These are phyloP conservation scores for Pseudocercospora musae DNA, from an alignment of 2,329 filamentous ascomycete species.

Conservation along the genomic window DNA sequence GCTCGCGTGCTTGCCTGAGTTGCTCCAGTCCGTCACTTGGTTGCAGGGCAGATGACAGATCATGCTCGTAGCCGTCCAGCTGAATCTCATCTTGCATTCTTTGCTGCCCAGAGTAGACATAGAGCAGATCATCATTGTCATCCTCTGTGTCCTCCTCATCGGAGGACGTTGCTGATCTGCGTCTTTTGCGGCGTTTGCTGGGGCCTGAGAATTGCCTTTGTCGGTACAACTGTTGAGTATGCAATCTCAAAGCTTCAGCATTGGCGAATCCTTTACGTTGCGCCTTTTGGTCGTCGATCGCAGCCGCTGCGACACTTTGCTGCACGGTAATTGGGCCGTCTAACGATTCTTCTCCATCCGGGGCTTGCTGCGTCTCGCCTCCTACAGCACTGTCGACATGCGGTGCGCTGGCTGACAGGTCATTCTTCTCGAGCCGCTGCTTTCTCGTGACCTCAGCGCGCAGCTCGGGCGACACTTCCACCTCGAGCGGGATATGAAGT, in stretches of 20 bases:
- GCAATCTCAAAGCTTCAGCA: conserved; percentile 8
- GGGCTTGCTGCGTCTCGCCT: background rate
- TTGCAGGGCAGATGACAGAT: conserved; percentile 11
- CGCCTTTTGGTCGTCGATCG: conserved; percentile 9
- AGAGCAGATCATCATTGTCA: conserved; percentile 6
- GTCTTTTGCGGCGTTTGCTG: background rate
- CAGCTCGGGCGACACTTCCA: conserved; percentile 38
- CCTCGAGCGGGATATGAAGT: conserved; percentile 45
- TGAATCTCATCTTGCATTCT: conserved; percentile 21
- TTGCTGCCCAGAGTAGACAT: background rate
- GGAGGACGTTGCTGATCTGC: background rate
- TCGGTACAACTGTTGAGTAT: conserved; percentile 7
- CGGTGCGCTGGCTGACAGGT: background rate
- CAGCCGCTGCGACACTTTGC: conserved; percentile 12
- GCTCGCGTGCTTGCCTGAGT: background rate
- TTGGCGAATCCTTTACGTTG: conserved; percentile 11
- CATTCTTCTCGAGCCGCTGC: conserved; percentile 5
- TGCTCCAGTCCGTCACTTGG: background rate
- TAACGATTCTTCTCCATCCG: background rate
- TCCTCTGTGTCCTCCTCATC: conserved; percentile 3
- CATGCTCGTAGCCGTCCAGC: conserved; percentile 23
- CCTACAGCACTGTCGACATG: background rate
- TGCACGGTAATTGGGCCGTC: conserved; percentile 5
- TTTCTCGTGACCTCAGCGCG: conserved; percentile 9
- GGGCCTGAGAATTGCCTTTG: background rate